Percentiles rank a stretch among this genome's conserved stretches.
phyloP scores from a whole-genome alignment of 305 asterid species.

The Vinca major region DNA sequence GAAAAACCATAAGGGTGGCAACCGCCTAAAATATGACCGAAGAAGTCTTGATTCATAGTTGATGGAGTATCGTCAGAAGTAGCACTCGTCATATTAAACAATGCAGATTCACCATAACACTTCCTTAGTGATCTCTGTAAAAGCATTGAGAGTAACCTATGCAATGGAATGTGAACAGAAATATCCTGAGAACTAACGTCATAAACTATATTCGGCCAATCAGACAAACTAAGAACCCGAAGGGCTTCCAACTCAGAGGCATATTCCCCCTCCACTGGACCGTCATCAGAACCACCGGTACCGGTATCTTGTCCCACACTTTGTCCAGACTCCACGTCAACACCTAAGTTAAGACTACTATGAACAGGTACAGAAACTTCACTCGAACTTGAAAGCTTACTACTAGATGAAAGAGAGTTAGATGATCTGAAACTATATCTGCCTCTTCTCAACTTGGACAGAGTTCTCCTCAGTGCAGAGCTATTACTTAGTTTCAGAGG shows the following conservation, averaged over 20 bases:
- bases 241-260: conserved; percentile 56
- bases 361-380: conserved; percentile 30
- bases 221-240: conserved; percentile 56
- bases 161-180: conserved; percentile 83
- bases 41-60: conserved; percentile 40
- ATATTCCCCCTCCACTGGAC: conserved; percentile 47
- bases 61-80: conserved; percentile 34
- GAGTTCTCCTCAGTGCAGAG: conserved; percentile 54
- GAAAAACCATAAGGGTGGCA: conserved; percentile 90
- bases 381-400: conserved; percentile 31
- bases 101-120: conserved; percentile 60
- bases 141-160: conserved; percentile 71
- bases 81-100: conserved; percentile 22
- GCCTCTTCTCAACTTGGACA: conserved; percentile 58
- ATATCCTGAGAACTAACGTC: conserved; percentile 82
- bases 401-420: conserved; percentile 28
- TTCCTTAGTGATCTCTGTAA: conserved; percentile 65
- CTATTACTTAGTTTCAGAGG: conserved; percentile 40
- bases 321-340: conserved; percentile 37
- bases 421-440: conserved; percentile 37
- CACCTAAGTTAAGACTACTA: conserved; percentile 31
- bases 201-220: conserved; percentile 75
- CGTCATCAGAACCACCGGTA: conserved; percentile 41
- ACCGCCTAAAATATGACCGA: conserved; percentile 69
- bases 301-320: conserved; percentile 32